Evolutionary conservation across 306 rosid species (phyloP), one percentile per base, ranked within the genome.

Genomic region (Ammopiptanthus mongolicus): DNA sequence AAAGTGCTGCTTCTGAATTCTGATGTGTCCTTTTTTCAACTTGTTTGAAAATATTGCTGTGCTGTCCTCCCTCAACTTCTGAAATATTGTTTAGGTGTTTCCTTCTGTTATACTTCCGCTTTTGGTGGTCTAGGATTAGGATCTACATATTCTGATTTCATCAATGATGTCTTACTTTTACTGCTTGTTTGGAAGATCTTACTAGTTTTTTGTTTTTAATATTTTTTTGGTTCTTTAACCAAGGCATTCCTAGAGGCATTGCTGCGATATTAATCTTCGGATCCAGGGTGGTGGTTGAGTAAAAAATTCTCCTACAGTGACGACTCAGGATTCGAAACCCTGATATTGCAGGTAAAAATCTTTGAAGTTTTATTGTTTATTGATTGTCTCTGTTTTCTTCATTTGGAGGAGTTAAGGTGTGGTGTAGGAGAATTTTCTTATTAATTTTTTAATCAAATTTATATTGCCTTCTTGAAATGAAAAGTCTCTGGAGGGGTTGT

Each of bases 91-190:
- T 18, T 33, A 1, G 17, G 48, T 47, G 29, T 58, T 72, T 59
- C 66, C 36, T 53, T 81, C 12, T 42, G 63, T 41, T 31, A 4
- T 28, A 76, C 4, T 69, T 44, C 58, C 33, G 42, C 46, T 57
- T 22, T 71, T 14, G 31, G 4, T 34, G 14, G 3, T 37, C 3
- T 44, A 17, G 78, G 87, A 37, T 1, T 25, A 25, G 28, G 2
- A 74, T 80, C 70, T 71, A 18, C n/a, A n/a, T 74, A 29, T 42
- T 46, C 55, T 66, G 61, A 44, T 80, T 55, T 57, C 14, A 31
- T 48, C 74, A 39, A 31, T 71, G 37, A 5, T 65, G 61, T 53
- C 8, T 13, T 53, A 3, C 3, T 8, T 42, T 37, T 15, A 25
- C 13, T 46, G 69, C 52, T 55, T 39, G 25, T 25, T 66, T 13